Base-by-base conservation (phyloP, 1,139 yeast genomes). In the Debaryomycetaceae sp. region DNA sequence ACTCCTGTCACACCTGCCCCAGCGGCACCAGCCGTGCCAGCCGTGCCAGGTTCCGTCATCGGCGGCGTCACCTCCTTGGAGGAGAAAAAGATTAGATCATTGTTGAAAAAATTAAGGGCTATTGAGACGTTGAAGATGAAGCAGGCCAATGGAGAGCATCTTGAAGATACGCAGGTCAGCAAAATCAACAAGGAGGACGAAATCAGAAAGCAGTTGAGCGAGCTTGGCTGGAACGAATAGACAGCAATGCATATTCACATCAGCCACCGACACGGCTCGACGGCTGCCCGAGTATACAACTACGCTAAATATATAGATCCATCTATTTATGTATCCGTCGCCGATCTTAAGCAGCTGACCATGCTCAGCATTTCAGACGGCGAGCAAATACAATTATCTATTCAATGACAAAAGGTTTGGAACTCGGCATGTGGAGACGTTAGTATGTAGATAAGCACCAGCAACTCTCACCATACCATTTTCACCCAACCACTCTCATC, bases 41-140 rank as follows among this genome's bases (percentile, higher is more conserved):
- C 54, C 17, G 45, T 56, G 14, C 56, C 49, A 14, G 67, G 68
- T 9, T 49, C 66, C 42, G 81, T 81, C 35, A 71, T 77, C 49
- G 87, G 87, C 36, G 87, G 87, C 43, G 81, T 79, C 38, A 72
- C 76, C 42, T 77, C 87, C 8, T 68, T 84, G 57, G 97, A 91
- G 66, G 98, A 93, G 56, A 93, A 91, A 75, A 90, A 90, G 68
- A 85, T 89, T 53, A 81, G 99, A 62, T 84, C 95, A 24, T 77
- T 93, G 60, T 76, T 91, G 65, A 93, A 93, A 72, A 95, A 95
- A 68, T 77, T 93, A 53, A 80, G 98, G 59, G 98, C 99, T 11
- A 93, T 93, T 54, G 96, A 91, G 64, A 83, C 83, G 42, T 78
- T 95, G 58, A 91, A 91, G 66, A 80, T 80, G 76, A 87, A 91